Evolutionary conservation across 2,329 filamentous ascomycete species (phyloP), one percentile per base, ranked within the genome.

Genomic region (Colletotrichum brevisporum): DNA sequence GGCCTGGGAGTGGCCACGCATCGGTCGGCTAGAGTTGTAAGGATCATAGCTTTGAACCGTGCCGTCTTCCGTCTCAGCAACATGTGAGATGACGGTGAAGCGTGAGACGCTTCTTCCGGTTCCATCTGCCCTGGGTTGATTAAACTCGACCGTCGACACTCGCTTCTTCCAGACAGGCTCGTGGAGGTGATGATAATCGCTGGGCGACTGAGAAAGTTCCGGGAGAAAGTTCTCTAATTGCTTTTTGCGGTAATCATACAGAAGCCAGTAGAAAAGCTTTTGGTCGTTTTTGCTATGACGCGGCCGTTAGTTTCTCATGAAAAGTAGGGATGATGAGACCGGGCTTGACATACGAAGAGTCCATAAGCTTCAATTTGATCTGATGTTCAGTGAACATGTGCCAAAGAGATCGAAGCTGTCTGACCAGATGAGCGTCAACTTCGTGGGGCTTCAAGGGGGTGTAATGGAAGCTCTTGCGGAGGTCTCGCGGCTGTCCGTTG

Each of bases 351-450:
- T 64, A 72, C 71, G 69, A 66, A 43, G 69, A 69, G 47, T 72
- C 71, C 62, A 71, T 80, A n/a, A 98, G 84, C 75, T 90, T 91
- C 63, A 89, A 83, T 26, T 92, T 86, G 24, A 98, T 81, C 18
- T 91, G 87, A 31, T 92, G 88, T 73, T 95, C 92, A 41, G 89
- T 89, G 72, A 94, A 92, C 74, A 91, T 92, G 82, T 98, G 95
- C 95, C 94, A 98, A 75, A 98, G 87, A 2, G 94, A 95, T 69
- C 92, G 92, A 71, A 99, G 85, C 78, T 97, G 95, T 50, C 94
- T 89, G 56, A 98, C 81, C 31, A 98, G 89, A 72, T 97, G 93
- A 54, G 88, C 83, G 74, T 98, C 94, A 61, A 98, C 90, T 18
- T 94, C 92, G 10, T 89, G 86, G 41, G 84, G 83, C 51, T 85